Evolutionary conservation across 768 basidiomycete genomes (phyloP), one percentile per base, ranked within the genome.

Genomic region (Arthromyces matolae): DNA sequence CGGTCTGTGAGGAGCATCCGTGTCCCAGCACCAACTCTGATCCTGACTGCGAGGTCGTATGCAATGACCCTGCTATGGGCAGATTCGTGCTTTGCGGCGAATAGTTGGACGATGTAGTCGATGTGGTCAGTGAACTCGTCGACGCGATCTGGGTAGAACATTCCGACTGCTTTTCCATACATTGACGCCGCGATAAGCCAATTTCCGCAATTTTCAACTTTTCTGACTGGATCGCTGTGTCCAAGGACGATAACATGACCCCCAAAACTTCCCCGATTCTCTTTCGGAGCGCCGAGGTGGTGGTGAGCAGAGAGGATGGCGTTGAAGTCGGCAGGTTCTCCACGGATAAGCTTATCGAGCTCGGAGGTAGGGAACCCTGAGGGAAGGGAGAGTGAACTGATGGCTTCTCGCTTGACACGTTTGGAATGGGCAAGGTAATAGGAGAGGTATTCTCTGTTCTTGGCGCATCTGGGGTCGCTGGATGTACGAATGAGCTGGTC

Each of bases 21-120:
- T 14, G 45, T 46, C 22, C 48, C 33, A 13, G 40, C 33, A 0
- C 34, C 54, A 28, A 63, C 59, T 13, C 40, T 19, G 2, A 49
- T 48, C 6, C 61, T 37, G 19, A 65, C 46, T 0, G 64, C 62
- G 10, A 52, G 46, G 44, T 71, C 64, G 42, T 52, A 66, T 8
- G 53, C 14, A 44, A 71, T 55, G 51, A 70, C 27, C 29, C 41
- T 12, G 5, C 14, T 13, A 32, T 61, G 61, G 28, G 28, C 45
- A 1, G 37, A 10, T 0, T 16, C 27, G 0, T n/a, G 8, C 1
- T 50, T 29, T 5, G 56, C 23, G 16, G 47, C 10, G 52, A 69
- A 68, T 2, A 64, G 42, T 0, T 43, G 32, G 3, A 34, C 32
- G 44, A 70, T 61, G 43, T 64, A 55, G 3, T 60, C 42, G 0